Evolutionary conservation across 1,284 basidiomycete species (phyloP).

Genomic region (Ceratorhiza oryzae-sativae): DNA sequence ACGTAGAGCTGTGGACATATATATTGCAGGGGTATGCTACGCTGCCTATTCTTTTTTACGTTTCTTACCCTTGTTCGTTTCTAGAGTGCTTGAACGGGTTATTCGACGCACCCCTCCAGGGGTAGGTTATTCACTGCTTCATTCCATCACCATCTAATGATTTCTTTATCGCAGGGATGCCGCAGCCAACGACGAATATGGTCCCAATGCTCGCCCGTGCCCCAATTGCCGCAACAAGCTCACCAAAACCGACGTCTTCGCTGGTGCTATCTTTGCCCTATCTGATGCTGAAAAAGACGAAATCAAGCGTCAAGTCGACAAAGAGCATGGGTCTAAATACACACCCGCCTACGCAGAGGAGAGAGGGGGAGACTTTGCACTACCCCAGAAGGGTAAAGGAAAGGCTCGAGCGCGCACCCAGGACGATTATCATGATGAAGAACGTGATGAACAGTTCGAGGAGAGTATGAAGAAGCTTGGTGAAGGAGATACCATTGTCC

Average conservation of each 20-base stretch:
- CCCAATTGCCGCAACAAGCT: conserved; percentile 62
- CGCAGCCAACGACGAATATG: conserved; percentile 60
- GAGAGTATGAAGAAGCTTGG: neutral
- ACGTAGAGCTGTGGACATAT: conserved; percentile 61
- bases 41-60: neutral
- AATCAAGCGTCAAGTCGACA: conserved; percentile 34
- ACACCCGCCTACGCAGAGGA: neutral
- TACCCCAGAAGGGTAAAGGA: conserved; percentile 44
- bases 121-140: conserved; percentile 16
- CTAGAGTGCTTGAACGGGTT: conserved; percentile 63
- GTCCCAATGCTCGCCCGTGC: conserved; percentile 56
- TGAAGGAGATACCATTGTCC: conserved; percentile 57
- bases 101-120: conserved; percentile 53
- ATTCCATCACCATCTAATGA: too few relatives aligned
- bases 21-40: conserved; percentile 53
- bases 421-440: conserved; percentile 13
- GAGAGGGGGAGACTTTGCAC: conserved; percentile 39
- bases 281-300: conserved; percentile 55
- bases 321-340: conserved; percentile 45
- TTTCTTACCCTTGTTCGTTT: neutral
- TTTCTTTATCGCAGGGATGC: conserved; percentile 53
- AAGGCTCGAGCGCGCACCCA: conserved; percentile 46
- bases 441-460: neutral
- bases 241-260: conserved; percentile 59
- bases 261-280: conserved; percentile 64